Percentiles rank a stretch among this genome's conserved stretches.
Conservation (phyloP, 2,329 filamentous ascomycete species). For the Aurifilum marmelostoma region DNA sequence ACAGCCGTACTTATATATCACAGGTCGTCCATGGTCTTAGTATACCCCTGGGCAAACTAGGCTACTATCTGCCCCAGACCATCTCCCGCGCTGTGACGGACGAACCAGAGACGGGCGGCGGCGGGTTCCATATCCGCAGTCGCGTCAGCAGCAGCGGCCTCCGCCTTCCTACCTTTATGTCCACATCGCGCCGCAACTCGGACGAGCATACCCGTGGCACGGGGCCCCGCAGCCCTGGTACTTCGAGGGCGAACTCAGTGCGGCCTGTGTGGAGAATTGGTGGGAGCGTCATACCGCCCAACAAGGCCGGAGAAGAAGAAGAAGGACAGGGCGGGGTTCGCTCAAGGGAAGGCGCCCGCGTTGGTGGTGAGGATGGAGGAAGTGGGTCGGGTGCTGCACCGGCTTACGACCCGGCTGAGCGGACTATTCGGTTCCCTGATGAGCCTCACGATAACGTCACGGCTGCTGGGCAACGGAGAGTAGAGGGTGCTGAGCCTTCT, state of each 20-base stretch:
- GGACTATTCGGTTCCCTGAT: conserved; percentile 51
- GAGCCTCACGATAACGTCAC: conserved; percentile 34
- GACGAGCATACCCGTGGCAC: conserved; percentile 11
- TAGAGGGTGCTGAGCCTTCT: not conserved
- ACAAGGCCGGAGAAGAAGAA: not conserved
- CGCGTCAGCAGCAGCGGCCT: conserved; percentile 36
- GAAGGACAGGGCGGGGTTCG: not conserved
- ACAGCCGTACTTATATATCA: not conserved
- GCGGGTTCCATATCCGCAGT: conserved; percentile 38
- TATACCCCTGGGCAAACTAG: conserved; percentile 74
- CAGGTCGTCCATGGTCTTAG: conserved; percentile 80
- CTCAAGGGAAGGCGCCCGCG: not conserved
- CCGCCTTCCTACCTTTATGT: conserved; percentile 28
- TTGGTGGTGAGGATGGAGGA: conserved; percentile 17
- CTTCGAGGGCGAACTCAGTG: conserved; percentile 32
- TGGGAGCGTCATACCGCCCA: conserved; percentile 41
- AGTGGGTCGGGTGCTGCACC: conserved; percentile 7
- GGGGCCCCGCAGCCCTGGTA: conserved; percentile 21
- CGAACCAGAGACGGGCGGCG: conserved; percentile 29
- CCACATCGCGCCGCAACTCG: conserved; percentile 19
- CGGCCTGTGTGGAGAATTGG: conserved; percentile 46
- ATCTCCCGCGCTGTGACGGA: conserved; percentile 52
- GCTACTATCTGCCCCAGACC: conserved; percentile 64
- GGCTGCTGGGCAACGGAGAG: not conserved
- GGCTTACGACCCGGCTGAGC: conserved; percentile 32